These are phyloP conservation scores for Nakaseomyces kungkrabaensis DNA, from an alignment of 1,139 yeast species.

Conservation along the genomic window DNA sequence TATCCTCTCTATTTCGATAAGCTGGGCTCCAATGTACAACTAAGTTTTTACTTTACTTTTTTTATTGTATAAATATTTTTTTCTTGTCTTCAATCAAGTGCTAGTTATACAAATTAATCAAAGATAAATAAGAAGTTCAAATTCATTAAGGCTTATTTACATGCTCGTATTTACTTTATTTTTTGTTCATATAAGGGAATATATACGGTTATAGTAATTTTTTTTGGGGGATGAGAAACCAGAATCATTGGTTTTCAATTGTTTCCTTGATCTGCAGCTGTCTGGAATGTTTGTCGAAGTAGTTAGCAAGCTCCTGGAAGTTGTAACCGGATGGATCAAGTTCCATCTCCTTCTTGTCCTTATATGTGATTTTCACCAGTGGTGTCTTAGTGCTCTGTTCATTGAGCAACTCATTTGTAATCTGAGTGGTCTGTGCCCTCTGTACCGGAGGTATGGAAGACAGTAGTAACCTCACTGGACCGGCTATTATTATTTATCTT, in stretches of 20 bases:
- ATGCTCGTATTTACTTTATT: too few relatives aligned
- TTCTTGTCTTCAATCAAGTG: neutral
- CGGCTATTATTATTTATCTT: slow-evolving; percentile 34
- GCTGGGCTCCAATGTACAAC: too few relatives aligned
- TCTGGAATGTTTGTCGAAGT: slow-evolving; percentile 63
- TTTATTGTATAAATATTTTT: too few relatives aligned
- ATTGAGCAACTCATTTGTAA: slow-evolving; percentile 47
- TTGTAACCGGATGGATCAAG: slow-evolving; percentile 52
- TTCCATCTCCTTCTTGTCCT: slow-evolving; percentile 64
- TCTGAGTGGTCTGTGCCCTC: slow-evolving; percentile 39
- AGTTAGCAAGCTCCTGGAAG: slow-evolving; percentile 45
- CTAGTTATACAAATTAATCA: too few relatives aligned
- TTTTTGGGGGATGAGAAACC: too few relatives aligned
- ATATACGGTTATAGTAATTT: neutral
- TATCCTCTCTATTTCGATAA: neutral
- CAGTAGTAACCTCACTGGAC: slow-evolving; percentile 70
- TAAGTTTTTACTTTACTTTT: too few relatives aligned
- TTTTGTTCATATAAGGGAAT: neutral
- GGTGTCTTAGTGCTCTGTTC: slow-evolving; percentile 41
- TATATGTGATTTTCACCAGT: slow-evolving; percentile 61
- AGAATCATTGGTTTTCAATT: slow-evolving; percentile 32
- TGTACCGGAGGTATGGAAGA: slow-evolving; percentile 69
- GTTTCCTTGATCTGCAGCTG: slow-evolving; percentile 58
- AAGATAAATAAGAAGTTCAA: too few relatives aligned
- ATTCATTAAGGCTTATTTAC: too few relatives aligned